Evolutionary conservation across 257 asterid species (phyloP).

Genomic region (Solanum neorickii): DNA sequence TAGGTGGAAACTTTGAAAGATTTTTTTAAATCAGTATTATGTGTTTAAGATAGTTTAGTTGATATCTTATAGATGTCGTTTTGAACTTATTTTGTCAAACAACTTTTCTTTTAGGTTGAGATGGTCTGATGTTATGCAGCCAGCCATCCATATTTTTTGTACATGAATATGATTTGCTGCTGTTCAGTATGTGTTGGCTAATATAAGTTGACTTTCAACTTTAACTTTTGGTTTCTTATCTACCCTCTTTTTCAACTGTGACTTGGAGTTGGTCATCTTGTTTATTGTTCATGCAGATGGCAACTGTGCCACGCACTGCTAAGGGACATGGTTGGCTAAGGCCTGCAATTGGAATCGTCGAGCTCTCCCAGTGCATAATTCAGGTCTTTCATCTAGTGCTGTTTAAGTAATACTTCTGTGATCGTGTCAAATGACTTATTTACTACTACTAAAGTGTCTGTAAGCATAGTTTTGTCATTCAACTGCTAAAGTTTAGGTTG

Average conservation of each 20-base stretch:
- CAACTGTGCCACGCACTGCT: constrained; percentile 60
- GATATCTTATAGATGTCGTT: background rate
- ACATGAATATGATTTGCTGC: background rate
- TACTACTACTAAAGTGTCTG: background rate
- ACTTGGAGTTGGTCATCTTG: background rate
- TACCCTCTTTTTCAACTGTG: background rate
- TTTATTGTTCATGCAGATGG: constrained; percentile 42
- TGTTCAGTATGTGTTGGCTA: background rate
- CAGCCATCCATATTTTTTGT: background rate
- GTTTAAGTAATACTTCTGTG: background rate
- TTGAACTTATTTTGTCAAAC: background rate
- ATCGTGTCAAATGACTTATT: background rate
- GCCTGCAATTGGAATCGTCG: constrained; percentile 74
- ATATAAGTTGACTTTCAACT: background rate
- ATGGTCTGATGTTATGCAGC: background rate
- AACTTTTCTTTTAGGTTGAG: background rate
- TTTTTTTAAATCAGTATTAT: background rate
- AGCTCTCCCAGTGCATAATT: constrained; percentile 76
- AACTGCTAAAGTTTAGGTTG: background rate
- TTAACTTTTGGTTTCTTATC: background rate
- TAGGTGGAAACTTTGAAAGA: background rate
- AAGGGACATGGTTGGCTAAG: constrained; percentile 94
- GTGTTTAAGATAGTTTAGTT: background rate
- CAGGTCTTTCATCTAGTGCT: constrained; percentile 37
- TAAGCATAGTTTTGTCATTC: background rate